These are phyloP conservation scores for Trichoderma sp. DNA, from an alignment of 2,329 filamentous ascomycete species.

Conservation along the genomic window DNA sequence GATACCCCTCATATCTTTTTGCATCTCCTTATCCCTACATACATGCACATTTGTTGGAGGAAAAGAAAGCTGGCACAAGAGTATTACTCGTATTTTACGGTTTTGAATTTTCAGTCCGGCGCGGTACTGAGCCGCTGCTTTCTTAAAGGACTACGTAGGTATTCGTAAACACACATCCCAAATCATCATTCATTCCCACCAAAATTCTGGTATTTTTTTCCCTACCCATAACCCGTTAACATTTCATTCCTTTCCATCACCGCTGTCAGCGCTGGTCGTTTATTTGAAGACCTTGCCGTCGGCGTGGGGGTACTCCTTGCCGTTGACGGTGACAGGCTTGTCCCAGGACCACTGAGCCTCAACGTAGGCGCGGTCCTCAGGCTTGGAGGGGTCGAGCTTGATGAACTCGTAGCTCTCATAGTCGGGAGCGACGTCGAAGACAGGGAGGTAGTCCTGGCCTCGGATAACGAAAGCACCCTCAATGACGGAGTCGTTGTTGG, in stretches of 20 bases:
- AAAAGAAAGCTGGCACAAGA: background rate
- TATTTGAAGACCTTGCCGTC: conserved; percentile 99
- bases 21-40: background rate
- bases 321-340: conserved; percentile 75
- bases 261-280: conserved; percentile 38
- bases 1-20: conserved; percentile 12
- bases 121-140: conserved; percentile 12
- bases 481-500: conserved; percentile 86
- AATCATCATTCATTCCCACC: conserved; percentile 39
- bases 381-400: conserved; percentile 90
- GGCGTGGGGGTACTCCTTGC: conserved; percentile 87
- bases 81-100: conserved; percentile 14
- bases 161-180: conserved; percentile 23
- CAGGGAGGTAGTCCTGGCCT: conserved; percentile 81
- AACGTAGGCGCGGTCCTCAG: conserved; percentile 83
- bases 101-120: conserved; percentile 18
- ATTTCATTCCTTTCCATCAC: conserved; percentile 30
- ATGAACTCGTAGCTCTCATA: conserved; percentile 95
- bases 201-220: conserved; percentile 33
- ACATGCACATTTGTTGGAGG: background rate
- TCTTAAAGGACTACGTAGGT: conserved; percentile 17
- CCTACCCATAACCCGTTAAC: conserved; percentile 43
- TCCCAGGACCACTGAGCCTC: conserved; percentile 93
- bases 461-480: conserved; percentile 94
- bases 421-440: conserved; percentile 97